Conservation (phyloP, 352 stramenopile species). For the Globisporangium viniferum region DNA sequence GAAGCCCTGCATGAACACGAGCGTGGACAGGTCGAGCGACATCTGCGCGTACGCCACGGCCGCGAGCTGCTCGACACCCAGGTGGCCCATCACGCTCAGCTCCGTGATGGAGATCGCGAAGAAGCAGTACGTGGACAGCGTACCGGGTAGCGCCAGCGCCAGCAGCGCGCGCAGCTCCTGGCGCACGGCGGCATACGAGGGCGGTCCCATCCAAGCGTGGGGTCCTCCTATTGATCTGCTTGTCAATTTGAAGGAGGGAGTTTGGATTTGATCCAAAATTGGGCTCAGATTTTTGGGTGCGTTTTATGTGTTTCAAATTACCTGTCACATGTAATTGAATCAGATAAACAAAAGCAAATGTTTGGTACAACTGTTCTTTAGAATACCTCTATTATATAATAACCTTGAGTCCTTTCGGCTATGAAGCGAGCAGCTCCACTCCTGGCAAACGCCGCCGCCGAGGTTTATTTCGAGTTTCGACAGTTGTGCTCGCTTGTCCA, state of each 20-base stretch:
- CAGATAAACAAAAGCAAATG: background rate
- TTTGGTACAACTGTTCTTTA: too few species aligned
- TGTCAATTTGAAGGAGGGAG: background rate
- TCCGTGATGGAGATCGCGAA: slow-evolving; percentile 79
- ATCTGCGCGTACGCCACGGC: slow-evolving; percentile 61
- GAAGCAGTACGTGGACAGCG: slow-evolving; percentile 51
- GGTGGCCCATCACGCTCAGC: slow-evolving; percentile 76
- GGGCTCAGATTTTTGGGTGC: background rate
- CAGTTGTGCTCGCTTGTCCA: background rate
- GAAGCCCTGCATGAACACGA: too few species aligned
- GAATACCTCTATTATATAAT: background rate
- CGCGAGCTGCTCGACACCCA: slow-evolving; percentile 77
- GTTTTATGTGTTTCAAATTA: too few species aligned
- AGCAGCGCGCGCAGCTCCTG: slow-evolving; percentile 37
- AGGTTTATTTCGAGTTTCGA: background rate
- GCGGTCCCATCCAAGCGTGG: background rate
- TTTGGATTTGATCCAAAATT: background rate
- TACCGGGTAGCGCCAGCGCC: slow-evolving; percentile 34
- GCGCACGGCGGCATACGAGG: background rate
- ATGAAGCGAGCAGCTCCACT: background rate
- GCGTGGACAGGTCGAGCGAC: background rate
- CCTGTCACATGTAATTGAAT: background rate
- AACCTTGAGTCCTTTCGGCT: background rate
- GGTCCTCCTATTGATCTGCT: background rate
- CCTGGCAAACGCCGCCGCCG: background rate